phyloP scores from a whole-genome alignment of 805 yeast genomes.

The Sugiyamaella floridensis region DNA sequence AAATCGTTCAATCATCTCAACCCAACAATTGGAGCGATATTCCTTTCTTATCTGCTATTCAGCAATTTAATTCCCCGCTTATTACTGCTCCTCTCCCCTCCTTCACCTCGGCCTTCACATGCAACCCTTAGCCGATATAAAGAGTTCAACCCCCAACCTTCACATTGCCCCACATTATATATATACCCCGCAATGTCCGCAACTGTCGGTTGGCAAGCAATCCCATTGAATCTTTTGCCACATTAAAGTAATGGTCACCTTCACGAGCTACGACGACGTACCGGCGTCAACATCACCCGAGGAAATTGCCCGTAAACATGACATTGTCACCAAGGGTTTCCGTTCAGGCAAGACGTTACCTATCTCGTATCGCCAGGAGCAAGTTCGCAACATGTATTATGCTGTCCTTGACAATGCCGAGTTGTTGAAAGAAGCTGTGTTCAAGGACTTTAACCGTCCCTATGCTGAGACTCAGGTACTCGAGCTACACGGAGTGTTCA shows the following conservation, averaged over 20 bases:
- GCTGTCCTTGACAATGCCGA: slow-evolving; percentile 54
- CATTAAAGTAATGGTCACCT: not conserved
- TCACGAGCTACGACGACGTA: slow-evolving; percentile 13
- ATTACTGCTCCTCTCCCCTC: too few species aligned
- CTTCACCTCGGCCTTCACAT: too few species aligned
- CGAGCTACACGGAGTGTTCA: slow-evolving; percentile 47
- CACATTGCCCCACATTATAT: too few species aligned
- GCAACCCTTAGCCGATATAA: too few species aligned
- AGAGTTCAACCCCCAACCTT: too few species aligned
- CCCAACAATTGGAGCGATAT: too few species aligned
- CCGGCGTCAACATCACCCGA: slow-evolving; percentile 36
- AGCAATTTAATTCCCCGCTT: too few species aligned
- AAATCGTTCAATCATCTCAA: too few species aligned
- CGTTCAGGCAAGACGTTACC: slow-evolving; percentile 42
- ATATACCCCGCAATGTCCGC: too few species aligned
- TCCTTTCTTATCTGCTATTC: too few species aligned
- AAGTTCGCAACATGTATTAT: slow-evolving; percentile 60
- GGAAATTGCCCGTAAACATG: slow-evolving; percentile 44
- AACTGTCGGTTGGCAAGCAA: too few species aligned
- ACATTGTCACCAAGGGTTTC: slow-evolving; percentile 38
- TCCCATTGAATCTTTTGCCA: too few species aligned
- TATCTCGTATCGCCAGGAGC: slow-evolving; percentile 49
- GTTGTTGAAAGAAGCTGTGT: slow-evolving; percentile 49
- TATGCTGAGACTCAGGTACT: slow-evolving; percentile 51
- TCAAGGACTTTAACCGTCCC: slow-evolving; percentile 61